Evolutionary conservation across 371 early-diverging fungal species (phyloP).

Genomic region (Saksenaea vasiformis): DNA sequence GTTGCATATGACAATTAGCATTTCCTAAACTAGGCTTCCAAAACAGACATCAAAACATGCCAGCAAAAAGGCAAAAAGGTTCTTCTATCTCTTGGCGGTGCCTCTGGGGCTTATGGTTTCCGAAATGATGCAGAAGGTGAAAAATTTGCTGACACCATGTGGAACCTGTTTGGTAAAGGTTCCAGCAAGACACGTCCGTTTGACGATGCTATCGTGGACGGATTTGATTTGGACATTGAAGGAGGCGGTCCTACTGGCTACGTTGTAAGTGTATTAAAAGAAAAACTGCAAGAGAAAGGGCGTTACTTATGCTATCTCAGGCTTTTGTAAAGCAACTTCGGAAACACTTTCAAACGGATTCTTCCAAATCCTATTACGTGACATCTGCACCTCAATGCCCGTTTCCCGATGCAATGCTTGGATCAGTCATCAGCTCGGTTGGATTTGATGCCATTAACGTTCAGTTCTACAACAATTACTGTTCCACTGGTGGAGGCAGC

Average conservation of each 20-base stretch:
- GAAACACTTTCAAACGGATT: conserved; percentile 36
- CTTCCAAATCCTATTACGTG: conserved; percentile 50
- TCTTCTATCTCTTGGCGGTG: conserved; percentile 71
- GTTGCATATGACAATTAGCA: not conserved
- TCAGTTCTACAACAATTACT: conserved; percentile 79
- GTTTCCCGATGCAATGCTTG: conserved; percentile 63
- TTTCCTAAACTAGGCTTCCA: not conserved
- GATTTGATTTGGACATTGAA: conserved; percentile 76
- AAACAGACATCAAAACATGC: conserved; percentile 61
- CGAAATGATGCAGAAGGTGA: conserved; percentile 44
- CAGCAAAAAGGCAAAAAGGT: conserved; percentile 66
- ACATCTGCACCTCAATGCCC: conserved; percentile 79
- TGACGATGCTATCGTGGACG: conserved; percentile 61
- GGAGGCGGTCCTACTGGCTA: conserved; percentile 58
- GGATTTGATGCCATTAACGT: conserved; percentile 65
- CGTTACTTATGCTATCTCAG: not conserved
- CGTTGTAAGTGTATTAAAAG: conserved; percentile 19
- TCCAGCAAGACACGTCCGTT: conserved; percentile 58
- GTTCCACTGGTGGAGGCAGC: conserved; percentile 49
- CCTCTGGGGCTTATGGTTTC: conserved; percentile 64
- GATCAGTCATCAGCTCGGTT: conserved; percentile 39
- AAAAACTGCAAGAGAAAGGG: not conserved
- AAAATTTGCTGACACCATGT: conserved; percentile 60
- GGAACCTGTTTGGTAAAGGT: conserved; percentile 65
- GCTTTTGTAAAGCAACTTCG: conserved; percentile 58